phyloP scores from a whole-genome alignment of 2,329 filamentous ascomycete genomes.

The Penicillium sp. region DNA sequence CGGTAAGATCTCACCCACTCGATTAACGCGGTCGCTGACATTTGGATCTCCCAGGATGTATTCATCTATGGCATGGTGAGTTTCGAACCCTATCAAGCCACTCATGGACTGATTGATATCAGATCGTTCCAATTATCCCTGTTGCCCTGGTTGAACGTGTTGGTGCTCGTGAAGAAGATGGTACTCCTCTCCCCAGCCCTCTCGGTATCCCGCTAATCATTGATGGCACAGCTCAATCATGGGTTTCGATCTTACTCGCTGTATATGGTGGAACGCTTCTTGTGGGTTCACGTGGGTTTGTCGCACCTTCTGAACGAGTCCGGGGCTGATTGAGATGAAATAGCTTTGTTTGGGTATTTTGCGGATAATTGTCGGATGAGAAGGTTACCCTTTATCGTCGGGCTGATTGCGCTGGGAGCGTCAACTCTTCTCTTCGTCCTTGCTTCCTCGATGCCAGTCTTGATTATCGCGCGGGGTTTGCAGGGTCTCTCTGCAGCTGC shows the following conservation, averaged over 20 bases:
- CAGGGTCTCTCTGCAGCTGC: slow-evolving; percentile 56
- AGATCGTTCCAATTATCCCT: slow-evolving; percentile 66
- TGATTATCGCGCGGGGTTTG: slow-evolving; percentile 51
- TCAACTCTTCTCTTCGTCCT: slow-evolving; percentile 54
- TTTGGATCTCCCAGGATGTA: slow-evolving; percentile 28
- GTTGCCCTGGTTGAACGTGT: slow-evolving; percentile 51
- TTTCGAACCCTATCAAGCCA: neutral
- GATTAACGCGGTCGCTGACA: neutral
- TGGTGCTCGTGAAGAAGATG: slow-evolving; percentile 34
- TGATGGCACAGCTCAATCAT: slow-evolving; percentile 54
- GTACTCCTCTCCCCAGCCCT: slow-evolving; percentile 22
- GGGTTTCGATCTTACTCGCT: slow-evolving; percentile 66
- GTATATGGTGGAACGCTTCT: slow-evolving; percentile 66
- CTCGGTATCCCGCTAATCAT: neutral
- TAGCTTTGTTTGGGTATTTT: slow-evolving; percentile 24
- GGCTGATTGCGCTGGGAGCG: slow-evolving; percentile 49
- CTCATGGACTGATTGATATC: neutral
- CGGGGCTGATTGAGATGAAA: neutral
- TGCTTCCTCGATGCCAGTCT: slow-evolving; percentile 44
- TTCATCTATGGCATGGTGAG: slow-evolving; percentile 40
- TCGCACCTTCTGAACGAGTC: neutral
- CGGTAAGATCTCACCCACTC: slow-evolving; percentile 24
- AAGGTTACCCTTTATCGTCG: slow-evolving; percentile 54
- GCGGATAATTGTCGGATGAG: slow-evolving; percentile 50
- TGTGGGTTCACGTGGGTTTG: slow-evolving; percentile 31